A percentile compares a stretch with the other conserved stretches of the same genome.
Conservation (phyloP, 371 early-diverging fungal genomes). For the Actinomucor elegans region DNA sequence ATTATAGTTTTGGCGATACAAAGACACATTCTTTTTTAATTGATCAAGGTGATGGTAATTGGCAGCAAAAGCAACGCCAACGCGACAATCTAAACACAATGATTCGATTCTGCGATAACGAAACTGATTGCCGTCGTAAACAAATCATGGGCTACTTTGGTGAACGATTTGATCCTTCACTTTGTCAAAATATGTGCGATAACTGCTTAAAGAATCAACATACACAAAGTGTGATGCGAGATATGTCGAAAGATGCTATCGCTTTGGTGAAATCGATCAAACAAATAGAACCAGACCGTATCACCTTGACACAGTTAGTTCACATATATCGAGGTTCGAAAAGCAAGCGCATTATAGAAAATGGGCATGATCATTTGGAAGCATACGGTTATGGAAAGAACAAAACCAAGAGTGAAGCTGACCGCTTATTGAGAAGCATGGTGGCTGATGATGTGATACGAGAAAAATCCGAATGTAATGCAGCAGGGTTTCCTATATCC, state of each 20-base stretch:
- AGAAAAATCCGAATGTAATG: slow-evolving; percentile 5
- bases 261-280: slow-evolving; percentile 52
- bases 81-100: slow-evolving; percentile 88
- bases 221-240: slow-evolving; percentile 23
- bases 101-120: slow-evolving; percentile 94
- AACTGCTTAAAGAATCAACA: slow-evolving; percentile 71
- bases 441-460: slow-evolving; percentile 7
- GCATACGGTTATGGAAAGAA: slow-evolving; percentile 67
- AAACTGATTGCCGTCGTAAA: slow-evolving; percentile 89
- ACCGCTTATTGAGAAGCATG: slow-evolving; percentile 11
- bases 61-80: slow-evolving; percentile 84
- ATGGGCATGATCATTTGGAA: slow-evolving; percentile 47
- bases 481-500: slow-evolving; percentile 16
- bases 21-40: slow-evolving; percentile 75
- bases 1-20: slow-evolving; percentile 86
- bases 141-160: slow-evolving; percentile 96
- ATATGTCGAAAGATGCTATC: slow-evolving; percentile 62
- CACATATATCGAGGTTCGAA: slow-evolving; percentile 83
- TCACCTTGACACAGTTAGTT: slow-evolving; percentile 74
- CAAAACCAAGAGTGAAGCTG: slow-evolving; percentile 1
- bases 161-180: slow-evolving; percentile 73
- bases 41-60: slow-evolving; percentile 81
- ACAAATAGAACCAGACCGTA: slow-evolving; percentile 42
- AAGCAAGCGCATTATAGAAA: slow-evolving; percentile 51
- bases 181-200: slow-evolving; percentile 92